Base-by-base conservation (phyloP, 495 filamentous ascomycete genomes). In the Neurospora sp. region DNA sequence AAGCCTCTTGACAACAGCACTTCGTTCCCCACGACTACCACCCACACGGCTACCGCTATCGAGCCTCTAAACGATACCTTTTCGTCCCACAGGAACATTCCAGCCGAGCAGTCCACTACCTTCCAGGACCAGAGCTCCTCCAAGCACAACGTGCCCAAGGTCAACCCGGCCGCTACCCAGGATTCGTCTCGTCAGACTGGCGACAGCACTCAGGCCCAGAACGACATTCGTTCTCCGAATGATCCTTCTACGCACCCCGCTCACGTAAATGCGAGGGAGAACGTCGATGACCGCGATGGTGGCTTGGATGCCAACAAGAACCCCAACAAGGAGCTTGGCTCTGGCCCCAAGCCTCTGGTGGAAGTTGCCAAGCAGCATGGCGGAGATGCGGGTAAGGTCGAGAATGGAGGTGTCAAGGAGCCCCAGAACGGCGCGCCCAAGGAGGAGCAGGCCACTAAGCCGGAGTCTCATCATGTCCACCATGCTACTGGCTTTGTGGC, bases 401-500 rank as follows among this genome's bases (percentile, higher is more conserved):
- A 38, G 4, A 37, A 35, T n/a, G 71, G 23, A 46, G 76, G 40
- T 38, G 74, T 35, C 46, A 73, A 42, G 62, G 71, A 35, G 70
- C 40, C 27, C 69, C n/a, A 75, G 70, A 71, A 70, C 12, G 72
- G 44, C 18, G 73, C 62, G 3, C 41, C 73, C 23, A 72, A 74
- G 37, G 74, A 73, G 71, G 70, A 73, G 14, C 78, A 80, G 59
- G 75, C 76, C 11, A 73, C 75, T 8, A 73, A 81, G 23, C 54
- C 54, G 5, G 31, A 66, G 54, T 37, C 54, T 0, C 54, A 66
- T 2, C 54, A 16, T 14, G 9, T 35, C 7, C 54, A 66, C 27
- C 54, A 66, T 66, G 54, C 82, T n/a, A 88, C 85, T 2, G 84
- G 84, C 14, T 70, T 90, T 27, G 76, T 79, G 39, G 89, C 88